Conservation (phyloP, 129 eudicot genomes). For the Lonicera japonica region DNA sequence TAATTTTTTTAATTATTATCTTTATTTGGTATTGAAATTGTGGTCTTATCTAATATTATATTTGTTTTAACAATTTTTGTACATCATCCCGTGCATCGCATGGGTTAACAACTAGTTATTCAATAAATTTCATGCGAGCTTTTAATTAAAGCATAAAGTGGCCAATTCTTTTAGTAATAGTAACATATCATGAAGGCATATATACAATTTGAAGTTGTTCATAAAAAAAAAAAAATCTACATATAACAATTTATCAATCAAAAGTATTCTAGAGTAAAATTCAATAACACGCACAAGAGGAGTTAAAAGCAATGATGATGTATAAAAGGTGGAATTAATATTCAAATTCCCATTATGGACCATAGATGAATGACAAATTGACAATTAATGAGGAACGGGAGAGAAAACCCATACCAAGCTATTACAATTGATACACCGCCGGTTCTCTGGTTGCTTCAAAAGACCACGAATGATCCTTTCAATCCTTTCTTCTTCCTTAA, state of each 20-base stretch:
- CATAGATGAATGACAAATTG: background rate
- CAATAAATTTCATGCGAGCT: background rate
- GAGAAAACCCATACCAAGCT: constrained; percentile 47
- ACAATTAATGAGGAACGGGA: constrained; percentile 2
- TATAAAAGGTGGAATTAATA: background rate
- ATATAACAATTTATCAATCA: background rate
- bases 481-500: constrained; percentile 63
- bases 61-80: too few species aligned
- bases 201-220: background rate
- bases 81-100: too few species aligned
- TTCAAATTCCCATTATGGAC: background rate
- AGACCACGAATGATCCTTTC: constrained; percentile 66
- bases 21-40: too few species aligned
- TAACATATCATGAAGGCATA: background rate
- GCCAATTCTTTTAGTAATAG: background rate
- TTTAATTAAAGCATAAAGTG: background rate
- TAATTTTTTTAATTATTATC: too few species aligned
- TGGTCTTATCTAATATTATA: too few species aligned
- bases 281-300: background rate
- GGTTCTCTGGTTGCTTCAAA: constrained; percentile 63
- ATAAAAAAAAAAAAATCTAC: background rate
- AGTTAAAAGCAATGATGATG: background rate
- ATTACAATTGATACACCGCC: constrained; percentile 89
- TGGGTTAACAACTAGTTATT: too few species aligned
- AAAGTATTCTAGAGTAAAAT: too few species aligned